These are phyloP conservation scores for Arbutus unedo DNA, from an alignment of 148 eudicot species.

Conservation along the genomic window DNA sequence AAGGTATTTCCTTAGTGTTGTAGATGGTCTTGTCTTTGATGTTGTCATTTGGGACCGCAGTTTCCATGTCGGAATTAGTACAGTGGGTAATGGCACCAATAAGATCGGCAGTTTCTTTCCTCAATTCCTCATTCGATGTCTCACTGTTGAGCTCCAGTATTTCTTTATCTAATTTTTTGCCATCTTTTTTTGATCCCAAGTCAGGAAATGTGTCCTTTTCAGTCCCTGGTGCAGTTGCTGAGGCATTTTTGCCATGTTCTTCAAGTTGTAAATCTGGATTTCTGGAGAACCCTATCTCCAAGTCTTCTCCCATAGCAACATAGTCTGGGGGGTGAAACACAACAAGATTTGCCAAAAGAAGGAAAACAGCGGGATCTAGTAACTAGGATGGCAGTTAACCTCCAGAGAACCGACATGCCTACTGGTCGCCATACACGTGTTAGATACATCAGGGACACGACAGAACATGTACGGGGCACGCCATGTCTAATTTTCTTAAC, in stretches of 20 bases:
- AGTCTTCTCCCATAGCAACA: conserved; percentile 13
- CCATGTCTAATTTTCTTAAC: too few species aligned
- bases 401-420: too few species aligned
- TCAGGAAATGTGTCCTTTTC: background rate
- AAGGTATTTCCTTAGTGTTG: conserved; percentile 16
- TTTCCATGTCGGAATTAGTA: conserved; percentile 1
- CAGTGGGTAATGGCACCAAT: background rate
- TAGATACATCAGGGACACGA: too few species aligned
- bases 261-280: conserved; percentile 9
- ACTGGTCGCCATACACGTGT: too few species aligned
- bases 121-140: background rate
- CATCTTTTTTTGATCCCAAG: background rate
- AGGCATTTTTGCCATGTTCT: background rate
- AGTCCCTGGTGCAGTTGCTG: background rate
- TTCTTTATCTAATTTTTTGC: background rate
- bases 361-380: background rate
- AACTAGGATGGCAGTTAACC: background rate
- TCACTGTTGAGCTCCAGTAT: conserved; percentile 6
- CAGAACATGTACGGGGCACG: too few species aligned
- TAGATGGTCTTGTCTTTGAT: conserved; percentile 15
- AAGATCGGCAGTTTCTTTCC: conserved; percentile 1
- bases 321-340: background rate
- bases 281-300: conserved; percentile 11
- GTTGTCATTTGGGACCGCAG: background rate
- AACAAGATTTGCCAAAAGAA: background rate